Conservation (phyloP, 1,284 basidiomycete genomes). For the Chalciporus sp. region DNA sequence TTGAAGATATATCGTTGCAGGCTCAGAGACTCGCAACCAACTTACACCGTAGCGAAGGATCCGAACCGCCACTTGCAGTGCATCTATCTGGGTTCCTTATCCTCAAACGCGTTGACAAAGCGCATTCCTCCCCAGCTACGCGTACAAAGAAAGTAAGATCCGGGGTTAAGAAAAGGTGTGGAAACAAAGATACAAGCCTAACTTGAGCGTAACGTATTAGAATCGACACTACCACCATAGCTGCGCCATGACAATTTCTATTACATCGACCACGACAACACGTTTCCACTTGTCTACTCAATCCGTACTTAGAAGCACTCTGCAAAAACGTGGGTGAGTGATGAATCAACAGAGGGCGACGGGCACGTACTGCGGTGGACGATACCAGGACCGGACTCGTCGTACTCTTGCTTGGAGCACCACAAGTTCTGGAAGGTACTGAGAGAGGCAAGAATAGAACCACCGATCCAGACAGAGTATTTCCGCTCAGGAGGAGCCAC, state of each 20-base stretch:
- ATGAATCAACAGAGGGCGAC: neutral
- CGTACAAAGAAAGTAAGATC: neutral
- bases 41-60: no score
- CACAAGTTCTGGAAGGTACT: slow-evolving; percentile 95
- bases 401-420: slow-evolving; percentile 93
- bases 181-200: slow-evolving; percentile 25
- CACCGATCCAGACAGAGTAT: slow-evolving; percentile 99
- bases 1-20: no score
- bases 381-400: slow-evolving; percentile 84
- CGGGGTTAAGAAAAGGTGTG: neutral
- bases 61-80: no score
- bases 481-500: slow-evolving; percentile 91
- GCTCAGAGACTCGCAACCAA: no score
- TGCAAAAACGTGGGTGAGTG: slow-evolving; percentile 10
- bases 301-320: slow-evolving; percentile 37
- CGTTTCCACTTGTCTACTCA: slow-evolving; percentile 25
- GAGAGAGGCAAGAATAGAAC: slow-evolving; percentile 94
- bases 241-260: slow-evolving; percentile 29
- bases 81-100: no score
- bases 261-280: slow-evolving; percentile 23
- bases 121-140: no score
- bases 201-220: slow-evolving; percentile 27
- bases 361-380: slow-evolving; percentile 73
- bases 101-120: no score
- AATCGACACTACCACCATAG: slow-evolving; percentile 14